Evolutionary conservation across 768 basidiomycete genomes (phyloP).

Genomic region (Cystobasidium tubakii): DNA sequence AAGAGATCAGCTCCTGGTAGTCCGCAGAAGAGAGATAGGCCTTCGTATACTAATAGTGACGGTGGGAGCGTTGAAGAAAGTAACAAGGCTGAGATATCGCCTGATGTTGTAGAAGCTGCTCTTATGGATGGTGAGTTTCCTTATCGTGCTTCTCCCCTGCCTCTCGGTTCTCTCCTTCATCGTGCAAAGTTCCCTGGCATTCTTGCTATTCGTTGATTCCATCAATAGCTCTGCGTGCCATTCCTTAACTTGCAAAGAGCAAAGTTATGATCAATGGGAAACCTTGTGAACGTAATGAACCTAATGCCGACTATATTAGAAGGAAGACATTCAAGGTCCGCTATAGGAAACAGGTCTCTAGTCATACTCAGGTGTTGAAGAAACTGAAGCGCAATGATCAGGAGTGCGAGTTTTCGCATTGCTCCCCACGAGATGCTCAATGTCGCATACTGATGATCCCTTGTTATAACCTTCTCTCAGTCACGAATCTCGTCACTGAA

Average conservation of each 20-base stretch:
- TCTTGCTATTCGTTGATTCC: too few relatives aligned
- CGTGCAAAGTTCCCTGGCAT: too few relatives aligned
- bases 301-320: conserved; percentile 48
- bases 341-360: conserved; percentile 49
- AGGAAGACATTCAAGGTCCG: conserved; percentile 46
- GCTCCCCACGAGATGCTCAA: too few relatives aligned
- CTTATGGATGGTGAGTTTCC: conserved; percentile 45
- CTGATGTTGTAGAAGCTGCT: conserved; percentile 42
- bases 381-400: conserved; percentile 42
- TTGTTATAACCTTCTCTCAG: too few relatives aligned
- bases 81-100: conserved; percentile 45
- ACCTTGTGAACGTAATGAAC: conserved; percentile 50
- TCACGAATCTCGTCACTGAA: too few relatives aligned
- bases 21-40: neutral
- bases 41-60: neutral
- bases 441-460: too few relatives aligned
- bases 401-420: conserved; percentile 42
- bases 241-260: conserved; percentile 47
- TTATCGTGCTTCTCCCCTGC: too few relatives aligned
- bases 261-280: conserved; percentile 47
- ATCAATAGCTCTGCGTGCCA: conserved; percentile 39
- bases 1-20: neutral
- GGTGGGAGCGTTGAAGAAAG: conserved; percentile 21
- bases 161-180: too few relatives aligned
- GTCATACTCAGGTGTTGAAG: conserved; percentile 50